Percentiles rank a stretch among this genome's conserved stretches.
These are phyloP conservation scores for Claviceps africana DNA, from an alignment of 2,329 filamentous ascomycete genomes.

Conservation along the genomic window DNA sequence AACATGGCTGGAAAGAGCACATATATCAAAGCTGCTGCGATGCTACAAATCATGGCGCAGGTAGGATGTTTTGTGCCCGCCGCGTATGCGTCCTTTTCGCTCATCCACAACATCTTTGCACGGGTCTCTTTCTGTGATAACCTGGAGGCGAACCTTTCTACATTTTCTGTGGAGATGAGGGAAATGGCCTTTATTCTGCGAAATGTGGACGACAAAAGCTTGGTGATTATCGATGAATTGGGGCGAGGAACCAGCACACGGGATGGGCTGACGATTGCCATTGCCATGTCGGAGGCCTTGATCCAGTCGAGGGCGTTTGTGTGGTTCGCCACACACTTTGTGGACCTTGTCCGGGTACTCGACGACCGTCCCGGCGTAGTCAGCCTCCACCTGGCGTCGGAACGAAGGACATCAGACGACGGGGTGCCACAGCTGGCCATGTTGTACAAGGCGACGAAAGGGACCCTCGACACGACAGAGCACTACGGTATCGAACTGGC, in stretches of 20 bases:
- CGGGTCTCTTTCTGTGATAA: constrained; percentile 76
- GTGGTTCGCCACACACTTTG: constrained; percentile 92
- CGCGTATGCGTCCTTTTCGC: constrained; percentile 64
- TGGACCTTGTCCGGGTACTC: constrained; percentile 65
- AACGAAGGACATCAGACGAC: constrained; percentile 37
- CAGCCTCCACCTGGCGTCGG: constrained; percentile 67
- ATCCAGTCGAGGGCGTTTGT: constrained; percentile 65
- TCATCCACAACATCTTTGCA: constrained; percentile 74
- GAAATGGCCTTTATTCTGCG: constrained; percentile 86
- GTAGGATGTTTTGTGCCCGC: constrained; percentile 85
- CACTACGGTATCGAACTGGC: constrained; percentile 82
- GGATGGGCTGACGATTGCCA: constrained; percentile 78
- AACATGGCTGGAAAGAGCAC: constrained; percentile 99
- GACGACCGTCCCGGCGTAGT: constrained; percentile 63
- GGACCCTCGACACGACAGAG: constrained; percentile 48
- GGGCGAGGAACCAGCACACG: constrained; percentile 79
- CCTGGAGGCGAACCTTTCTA: constrained; percentile 82
- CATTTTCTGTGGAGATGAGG: constrained; percentile 88
- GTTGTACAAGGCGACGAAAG: constrained; percentile 70
- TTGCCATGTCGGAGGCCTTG: constrained; percentile 80
- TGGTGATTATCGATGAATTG: constrained; percentile 82
- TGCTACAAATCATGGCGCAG: constrained; percentile 87
- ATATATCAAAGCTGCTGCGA: constrained; percentile 73
- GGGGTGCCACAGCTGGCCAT: constrained; percentile 57
- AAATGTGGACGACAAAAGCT: constrained; percentile 62